phyloP scores from a whole-genome alignment of 106 monocot species.

The Amphibolis antarctica region DNA sequence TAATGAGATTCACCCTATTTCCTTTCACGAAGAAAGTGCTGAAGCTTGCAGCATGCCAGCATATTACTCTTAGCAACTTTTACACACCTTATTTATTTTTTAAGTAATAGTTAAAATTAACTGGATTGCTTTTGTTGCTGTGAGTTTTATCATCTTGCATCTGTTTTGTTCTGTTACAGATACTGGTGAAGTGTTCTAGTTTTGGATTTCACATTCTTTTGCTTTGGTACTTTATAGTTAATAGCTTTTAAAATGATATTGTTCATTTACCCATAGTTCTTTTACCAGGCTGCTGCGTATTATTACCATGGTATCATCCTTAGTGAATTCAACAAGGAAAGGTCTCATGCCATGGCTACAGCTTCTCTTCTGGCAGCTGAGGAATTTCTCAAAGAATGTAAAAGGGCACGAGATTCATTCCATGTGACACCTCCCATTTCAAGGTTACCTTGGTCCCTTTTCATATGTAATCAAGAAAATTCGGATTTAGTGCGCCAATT shows the following conservation, averaged over 20 bases:
- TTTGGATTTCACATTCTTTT: not conserved
- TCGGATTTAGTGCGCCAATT: not conserved
- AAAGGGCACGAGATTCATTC: constrained; percentile 39
- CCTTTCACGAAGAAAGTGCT: too few species aligned
- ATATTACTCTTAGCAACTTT: too few species aligned
- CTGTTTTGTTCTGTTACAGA: too few species aligned
- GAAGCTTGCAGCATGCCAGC: too few species aligned
- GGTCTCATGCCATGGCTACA: constrained; percentile 51
- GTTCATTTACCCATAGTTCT: not conserved
- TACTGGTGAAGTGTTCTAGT: too few species aligned
- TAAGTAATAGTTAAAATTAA: too few species aligned
- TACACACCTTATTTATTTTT: too few species aligned
- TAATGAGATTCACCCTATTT: too few species aligned
- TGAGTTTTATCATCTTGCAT: too few species aligned
- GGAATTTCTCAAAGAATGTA: constrained; percentile 62
- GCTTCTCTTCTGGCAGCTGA: constrained; percentile 53
- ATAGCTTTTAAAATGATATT: not conserved
- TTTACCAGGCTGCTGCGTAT: constrained; percentile 54
- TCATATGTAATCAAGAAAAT: not conserved
- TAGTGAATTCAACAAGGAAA: constrained; percentile 58
- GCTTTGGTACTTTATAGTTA: not conserved
- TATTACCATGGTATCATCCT: constrained; percentile 71
- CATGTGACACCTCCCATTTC: constrained; percentile 43
- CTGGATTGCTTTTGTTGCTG: too few species aligned
- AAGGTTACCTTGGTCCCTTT: constrained; percentile 18